A percentile compares a stretch with the other conserved stretches of the same genome.
Evolutionary conservation across 805 yeast genomes (phyloP).

Genomic region (Wickerhamiella galacta): DNA sequence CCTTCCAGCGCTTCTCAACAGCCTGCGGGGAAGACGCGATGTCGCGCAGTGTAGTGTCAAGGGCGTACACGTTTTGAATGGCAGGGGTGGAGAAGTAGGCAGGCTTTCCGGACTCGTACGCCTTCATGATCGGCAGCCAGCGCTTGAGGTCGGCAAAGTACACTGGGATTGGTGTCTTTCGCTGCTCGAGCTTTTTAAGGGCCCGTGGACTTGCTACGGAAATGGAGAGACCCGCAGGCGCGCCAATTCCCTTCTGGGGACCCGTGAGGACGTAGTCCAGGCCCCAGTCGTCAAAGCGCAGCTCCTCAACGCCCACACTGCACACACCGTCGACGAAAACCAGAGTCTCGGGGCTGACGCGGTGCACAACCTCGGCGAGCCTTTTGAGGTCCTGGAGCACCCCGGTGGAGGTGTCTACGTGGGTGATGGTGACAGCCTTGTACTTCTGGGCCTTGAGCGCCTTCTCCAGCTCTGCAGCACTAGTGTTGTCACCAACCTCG

Average conservation of each 20-base stretch:
- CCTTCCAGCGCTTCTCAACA: conserved; percentile 43
- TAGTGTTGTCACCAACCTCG: conserved; percentile 54
- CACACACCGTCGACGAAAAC: conserved; percentile 89
- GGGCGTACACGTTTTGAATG: conserved; percentile 67
- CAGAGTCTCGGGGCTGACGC: conserved; percentile 60
- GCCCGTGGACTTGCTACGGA: conserved; percentile 66
- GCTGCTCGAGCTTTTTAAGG: conserved; percentile 40
- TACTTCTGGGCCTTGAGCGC: conserved; percentile 39
- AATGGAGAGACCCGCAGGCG: conserved; percentile 80
- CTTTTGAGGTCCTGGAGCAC: conserved; percentile 58
- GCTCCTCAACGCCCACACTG: conserved; percentile 75
- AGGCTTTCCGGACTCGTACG: conserved; percentile 61
- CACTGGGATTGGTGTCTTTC: conserved; percentile 27
- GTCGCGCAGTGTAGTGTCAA: conserved; percentile 58
- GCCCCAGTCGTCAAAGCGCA: conserved; percentile 80
- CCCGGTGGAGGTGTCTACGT: conserved; percentile 95
- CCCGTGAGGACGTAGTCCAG: conserved; percentile 80
- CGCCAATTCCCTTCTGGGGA: conserved; percentile 90
- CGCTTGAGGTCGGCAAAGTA: conserved; percentile 57
- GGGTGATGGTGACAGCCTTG: conserved; percentile 68
- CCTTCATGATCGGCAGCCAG: conserved; percentile 81
- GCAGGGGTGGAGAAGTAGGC: conserved; percentile 98
- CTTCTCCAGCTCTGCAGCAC: conserved; percentile 36
- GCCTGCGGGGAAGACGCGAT: conserved; percentile 28
- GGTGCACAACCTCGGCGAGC: conserved; percentile 43